Percentiles rank a stretch among this genome's conserved stretches.
Conservation (phyloP, 2,329 filamentous ascomycete species). For the Colletotrichum liaoningense region DNA sequence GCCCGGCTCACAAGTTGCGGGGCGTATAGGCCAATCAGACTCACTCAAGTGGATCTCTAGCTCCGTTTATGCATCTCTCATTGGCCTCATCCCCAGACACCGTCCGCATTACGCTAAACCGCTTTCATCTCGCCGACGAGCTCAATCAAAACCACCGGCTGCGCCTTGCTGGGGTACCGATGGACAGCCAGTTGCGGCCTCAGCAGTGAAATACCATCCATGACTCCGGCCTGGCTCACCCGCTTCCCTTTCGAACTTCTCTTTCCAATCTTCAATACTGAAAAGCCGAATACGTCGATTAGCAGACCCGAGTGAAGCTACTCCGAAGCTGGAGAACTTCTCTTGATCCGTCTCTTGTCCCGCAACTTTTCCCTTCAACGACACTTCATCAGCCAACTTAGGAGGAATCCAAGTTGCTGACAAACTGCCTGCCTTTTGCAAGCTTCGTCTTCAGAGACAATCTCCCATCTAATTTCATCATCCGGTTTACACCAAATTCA, state of each 20-base stretch:
- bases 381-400: constrained; percentile 1
- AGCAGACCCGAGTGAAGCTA: constrained; percentile 5
- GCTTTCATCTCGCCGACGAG: constrained; percentile 54
- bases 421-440: neutral
- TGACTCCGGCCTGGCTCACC: constrained; percentile 37
- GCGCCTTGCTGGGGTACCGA: constrained; percentile 36
- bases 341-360: neutral
- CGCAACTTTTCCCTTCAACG: neutral
- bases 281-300: constrained; percentile 9
- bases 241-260: neutral
- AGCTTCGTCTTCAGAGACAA: neutral
- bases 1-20: constrained; percentile 42
- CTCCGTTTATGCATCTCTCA: constrained; percentile 17
- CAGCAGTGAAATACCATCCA: constrained; percentile 40
- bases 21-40: constrained; percentile 42
- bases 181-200: constrained; percentile 25
- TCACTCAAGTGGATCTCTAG: neutral
- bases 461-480: neutral
- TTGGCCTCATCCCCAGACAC: constrained; percentile 41
- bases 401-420: constrained; percentile 1
- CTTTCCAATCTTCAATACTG: constrained; percentile 6
- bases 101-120: constrained; percentile 46
- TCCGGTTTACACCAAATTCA: neutral
- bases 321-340: constrained; percentile 23
- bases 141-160: constrained; percentile 38